A percentile compares a stretch with the other conserved stretches of the same genome.
phyloP scores from a whole-genome alignment of 176 grass and related monocot species.

The Carex scoparia region DNA sequence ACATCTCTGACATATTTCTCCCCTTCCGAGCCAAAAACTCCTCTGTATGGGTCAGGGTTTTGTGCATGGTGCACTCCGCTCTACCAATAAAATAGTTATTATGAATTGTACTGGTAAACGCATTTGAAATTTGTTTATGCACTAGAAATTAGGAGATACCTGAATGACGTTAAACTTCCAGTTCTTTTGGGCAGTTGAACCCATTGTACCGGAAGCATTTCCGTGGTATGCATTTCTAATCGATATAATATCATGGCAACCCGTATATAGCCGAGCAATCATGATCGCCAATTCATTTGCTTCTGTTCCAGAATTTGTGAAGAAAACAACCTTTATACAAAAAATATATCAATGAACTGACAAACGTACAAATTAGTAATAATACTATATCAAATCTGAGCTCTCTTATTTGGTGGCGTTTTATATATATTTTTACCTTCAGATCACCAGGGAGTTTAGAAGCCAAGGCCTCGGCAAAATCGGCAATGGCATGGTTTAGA shows the following conservation, averaged over 20 bases:
- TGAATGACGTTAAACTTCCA: conserved; percentile 94
- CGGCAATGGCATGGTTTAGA: conserved; percentile 68
- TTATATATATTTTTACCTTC: conserved; percentile 35
- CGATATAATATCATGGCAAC: conserved; percentile 85
- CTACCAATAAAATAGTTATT: conserved; percentile 25
- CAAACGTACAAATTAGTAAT: background rate
- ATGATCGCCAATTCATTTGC: conserved; percentile 93
- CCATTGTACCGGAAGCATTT: conserved; percentile 82
- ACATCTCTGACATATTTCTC: conserved; percentile 77
- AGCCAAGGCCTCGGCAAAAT: conserved; percentile 94
- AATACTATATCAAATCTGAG: background rate
- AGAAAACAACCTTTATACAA: conserved; percentile 61
- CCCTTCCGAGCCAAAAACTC: conserved; percentile 60
- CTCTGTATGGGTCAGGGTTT: conserved; percentile 90
- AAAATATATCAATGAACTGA: background rate
- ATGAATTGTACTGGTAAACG: background rate
- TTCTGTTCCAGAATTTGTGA: conserved; percentile 98
- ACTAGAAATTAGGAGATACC: conserved; percentile 28
- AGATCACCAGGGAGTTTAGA: conserved; percentile 75
- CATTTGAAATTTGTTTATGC: background rate
- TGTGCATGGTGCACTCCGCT: conserved; percentile 83
- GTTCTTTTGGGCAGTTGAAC: conserved; percentile 81
- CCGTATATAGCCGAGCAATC: conserved; percentile 78
- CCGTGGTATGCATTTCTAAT: conserved; percentile 91
- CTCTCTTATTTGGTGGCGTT: background rate